Base-by-base conservation (phyloP, 148 eudicot genomes). In the Oxyria digyna region DNA sequence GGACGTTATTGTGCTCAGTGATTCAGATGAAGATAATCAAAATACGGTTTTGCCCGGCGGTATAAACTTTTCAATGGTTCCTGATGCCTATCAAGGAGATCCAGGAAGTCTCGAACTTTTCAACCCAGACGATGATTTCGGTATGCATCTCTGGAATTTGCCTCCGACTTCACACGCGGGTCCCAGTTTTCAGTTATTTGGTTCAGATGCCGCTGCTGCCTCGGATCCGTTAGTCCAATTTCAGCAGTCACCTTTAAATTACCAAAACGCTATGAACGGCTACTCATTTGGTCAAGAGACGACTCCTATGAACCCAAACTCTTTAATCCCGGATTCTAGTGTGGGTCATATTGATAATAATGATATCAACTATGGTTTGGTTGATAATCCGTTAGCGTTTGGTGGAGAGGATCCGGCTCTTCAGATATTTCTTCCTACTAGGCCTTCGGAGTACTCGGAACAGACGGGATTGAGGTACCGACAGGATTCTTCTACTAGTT, bases 381-480 rank as follows among this genome's bases (percentile, higher is more conserved):
- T 85, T 40, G 82, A 71, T 80, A 90, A 87, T 74, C 87, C 87
- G 43, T 42, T 85, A 64, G 89, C 83, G 35, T 87, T 80, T 67
- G 80, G 87, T 62, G 87, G 78, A 62, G 80, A 84, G 67, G 88
- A 89, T 76, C 89, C 91, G 20, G 74, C 94, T 18, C 88, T 83
- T 79, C 97, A 91, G 67, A 72, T 85, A 66, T 94, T 94, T 85
- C 89, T 87, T 72, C 94, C 87, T 20, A 82, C 97, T 18, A 85
- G 84, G 77, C 93, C 99, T 63, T 80, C 87, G 15, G 81, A 82
- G 75, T 29, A 80, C 17, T 71, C 84, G 48, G 75, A 68, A 26
- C 86, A 78, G 70, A 81, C 75, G 55, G 37, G 75, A 73, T 75
- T 85, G 78, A 81, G 81, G 72, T 27, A 13, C 31, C 87, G 77